Conservation (phyloP, 345 rosid genomes). For the Hirschfeldia incana region DNA sequence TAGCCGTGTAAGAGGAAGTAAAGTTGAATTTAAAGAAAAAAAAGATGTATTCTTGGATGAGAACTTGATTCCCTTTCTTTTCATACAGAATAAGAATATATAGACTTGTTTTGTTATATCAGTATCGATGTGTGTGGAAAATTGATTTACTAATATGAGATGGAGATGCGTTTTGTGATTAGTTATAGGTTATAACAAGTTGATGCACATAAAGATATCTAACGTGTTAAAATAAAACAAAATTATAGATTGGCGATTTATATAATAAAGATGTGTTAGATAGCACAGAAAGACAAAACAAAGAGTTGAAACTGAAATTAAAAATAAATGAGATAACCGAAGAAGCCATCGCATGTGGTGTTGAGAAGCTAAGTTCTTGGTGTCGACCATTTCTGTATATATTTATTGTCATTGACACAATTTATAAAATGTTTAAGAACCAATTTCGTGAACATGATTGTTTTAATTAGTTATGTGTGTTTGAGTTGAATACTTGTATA, state of each 20-base stretch:
- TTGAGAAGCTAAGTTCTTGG: not conserved
- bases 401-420: not conserved
- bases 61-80: slow-evolving; percentile 29
- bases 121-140: not conserved
- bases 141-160: not conserved
- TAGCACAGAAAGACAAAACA: slow-evolving; percentile 21
- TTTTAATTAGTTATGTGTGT: not conserved
- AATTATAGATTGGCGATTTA: not conserved
- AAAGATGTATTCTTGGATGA: slow-evolving; percentile 21
- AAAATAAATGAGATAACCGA: slow-evolving; percentile 10
- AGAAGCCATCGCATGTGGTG: slow-evolving; percentile 20
- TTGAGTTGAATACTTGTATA: not conserved
- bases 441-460: not conserved
- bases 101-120: not conserved
- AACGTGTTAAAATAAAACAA: not conserved
- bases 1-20: slow-evolving; percentile 8
- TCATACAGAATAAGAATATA: slow-evolving; percentile 16
- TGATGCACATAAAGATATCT: slow-evolving; percentile 5
- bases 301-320: slow-evolving; percentile 32
- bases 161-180: slow-evolving; percentile 1
- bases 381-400: not conserved
- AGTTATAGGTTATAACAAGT: slow-evolving; percentile 21
- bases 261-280: slow-evolving; percentile 20
- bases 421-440: not conserved
- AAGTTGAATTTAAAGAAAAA: slow-evolving; percentile 12